phyloP scores from a whole-genome alignment of 768 basidiomycete species.

The Lanmaoa rubissima region DNA sequence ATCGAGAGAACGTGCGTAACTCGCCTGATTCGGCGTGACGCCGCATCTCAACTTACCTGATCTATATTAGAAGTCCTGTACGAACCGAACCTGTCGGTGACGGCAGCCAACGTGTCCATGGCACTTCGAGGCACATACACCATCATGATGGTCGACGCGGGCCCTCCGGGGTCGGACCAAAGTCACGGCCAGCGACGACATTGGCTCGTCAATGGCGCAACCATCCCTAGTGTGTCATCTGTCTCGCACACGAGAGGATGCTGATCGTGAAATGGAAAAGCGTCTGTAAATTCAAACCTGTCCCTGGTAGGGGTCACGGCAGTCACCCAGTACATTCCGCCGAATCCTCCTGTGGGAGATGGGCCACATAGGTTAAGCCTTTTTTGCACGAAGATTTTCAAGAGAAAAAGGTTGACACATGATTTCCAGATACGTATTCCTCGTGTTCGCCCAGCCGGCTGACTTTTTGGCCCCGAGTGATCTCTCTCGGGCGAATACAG shows the following conservation, averaged over 20 bases:
- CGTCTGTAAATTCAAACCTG: constrained; percentile 35
- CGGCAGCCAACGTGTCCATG: constrained; percentile 47
- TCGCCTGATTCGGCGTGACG: not conserved
- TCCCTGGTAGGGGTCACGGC: constrained; percentile 42
- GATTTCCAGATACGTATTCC: constrained; percentile 57
- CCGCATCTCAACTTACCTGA: not conserved
- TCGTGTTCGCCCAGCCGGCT: constrained; percentile 62
- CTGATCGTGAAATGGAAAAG: not conserved
- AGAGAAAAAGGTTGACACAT: not conserved
- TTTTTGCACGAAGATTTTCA: not conserved
- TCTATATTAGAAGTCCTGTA: constrained; percentile 49
- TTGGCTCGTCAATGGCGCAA: constrained; percentile 75
- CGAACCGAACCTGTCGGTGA: constrained; percentile 52
- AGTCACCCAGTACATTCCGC: constrained; percentile 70
- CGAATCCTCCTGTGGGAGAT: constrained; percentile 63
- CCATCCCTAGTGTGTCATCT: constrained; percentile 40
- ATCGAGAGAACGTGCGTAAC: constrained; percentile 52
- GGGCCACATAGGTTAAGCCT: constrained; percentile 70
- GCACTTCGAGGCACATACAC: constrained; percentile 55
- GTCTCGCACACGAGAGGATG: not conserved
- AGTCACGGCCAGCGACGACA: constrained; percentile 65
- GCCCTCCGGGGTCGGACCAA: constrained; percentile 59
- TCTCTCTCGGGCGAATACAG: constrained; percentile 47
- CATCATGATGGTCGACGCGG: constrained; percentile 74
- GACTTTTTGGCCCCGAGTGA: constrained; percentile 60